Evolutionary conservation across 768 basidiomycete genomes (phyloP), one percentile per base, ranked within the genome.

Genomic region (Phanerochaete carnosa): DNA sequence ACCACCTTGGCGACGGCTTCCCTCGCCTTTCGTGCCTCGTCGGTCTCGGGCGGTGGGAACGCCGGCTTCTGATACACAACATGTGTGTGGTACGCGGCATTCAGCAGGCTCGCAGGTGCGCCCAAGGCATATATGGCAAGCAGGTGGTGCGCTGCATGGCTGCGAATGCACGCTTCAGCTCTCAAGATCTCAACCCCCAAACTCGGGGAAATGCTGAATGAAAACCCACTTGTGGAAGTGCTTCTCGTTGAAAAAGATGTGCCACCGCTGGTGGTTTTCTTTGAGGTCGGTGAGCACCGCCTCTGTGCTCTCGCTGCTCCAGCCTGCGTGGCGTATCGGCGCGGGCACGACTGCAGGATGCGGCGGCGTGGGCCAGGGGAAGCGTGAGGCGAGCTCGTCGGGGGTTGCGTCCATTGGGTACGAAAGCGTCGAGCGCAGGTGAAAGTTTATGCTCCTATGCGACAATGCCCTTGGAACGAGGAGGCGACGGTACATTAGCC

Each of bases 41-140:
- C 4, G 3, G 64, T 49, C 9, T 68, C 72, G 0, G 85, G 84
- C 5, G 86, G 80, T 9, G 67, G 61, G 55, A 77, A 74, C 2
- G 76, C 74, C 9, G 75, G 74, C 1, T 68, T 68, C 65, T 75
- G 74, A 57, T 76, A 77, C 15, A 65, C 66, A 43, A 74, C 75
- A 57, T 83, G 77, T 0, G 66, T 73, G 4, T 71, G 63, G 64
- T 80, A 83, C 2, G 78, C 81, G 3, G 74, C 78, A 45, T 76
- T 69, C 1, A 83, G 69, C 43, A 82, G 66, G 12, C 69, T 62
- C 0, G 69, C 71, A 15, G 77, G 72, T 0, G 81, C 88, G 1
- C 89, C 89, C 12, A 91, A 70, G 0, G 78, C 76, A 76, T 84
- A 90, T 2, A 85, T 77, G 5, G 85, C 83, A 25, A 87, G 68